Evolutionary conservation across 108 stramenopile species (phyloP).

Genomic region (Cafeteria roenbergensis): DNA sequence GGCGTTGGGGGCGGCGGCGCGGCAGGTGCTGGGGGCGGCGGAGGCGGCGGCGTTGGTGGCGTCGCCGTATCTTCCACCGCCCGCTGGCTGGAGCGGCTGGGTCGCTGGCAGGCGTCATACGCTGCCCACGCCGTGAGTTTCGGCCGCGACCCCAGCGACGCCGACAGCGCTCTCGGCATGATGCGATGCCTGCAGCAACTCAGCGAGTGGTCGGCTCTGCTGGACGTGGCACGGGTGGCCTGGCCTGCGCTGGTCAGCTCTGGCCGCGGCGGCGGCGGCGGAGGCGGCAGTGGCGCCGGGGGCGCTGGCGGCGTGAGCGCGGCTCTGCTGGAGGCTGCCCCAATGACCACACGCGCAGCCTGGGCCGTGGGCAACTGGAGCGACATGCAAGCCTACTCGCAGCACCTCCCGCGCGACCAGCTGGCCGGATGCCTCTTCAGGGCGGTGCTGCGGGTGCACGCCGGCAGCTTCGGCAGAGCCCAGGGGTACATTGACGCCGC

Average conservation of each 20-base stretch:
- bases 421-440: conserved; percentile 78
- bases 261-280: too few relatives aligned
- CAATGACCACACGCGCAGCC: conserved; percentile 63
- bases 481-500: conserved; percentile 29
- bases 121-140: too few relatives aligned
- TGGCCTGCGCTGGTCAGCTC: conserved; percentile 43
- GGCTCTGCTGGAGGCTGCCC: conserved; percentile 38
- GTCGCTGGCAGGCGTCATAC: too few relatives aligned
- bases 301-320: conserved; percentile 50
- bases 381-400: conserved; percentile 64
- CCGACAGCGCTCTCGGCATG: background rate
- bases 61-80: too few relatives aligned
- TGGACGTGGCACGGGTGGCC: conserved; percentile 60
- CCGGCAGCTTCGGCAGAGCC: conserved; percentile 33
- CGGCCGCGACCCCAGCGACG: conserved; percentile 57
- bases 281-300: too few relatives aligned
- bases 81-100: too few relatives aligned
- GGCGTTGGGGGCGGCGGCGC: too few relatives aligned
- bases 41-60: too few relatives aligned
- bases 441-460: conserved; percentile 71
- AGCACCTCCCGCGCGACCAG: conserved; percentile 17
- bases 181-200: conserved; percentile 85
- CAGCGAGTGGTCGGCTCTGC: conserved; percentile 75
- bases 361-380: conserved; percentile 83
- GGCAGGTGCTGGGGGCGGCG: too few relatives aligned